These are phyloP conservation scores for Metschnikowia santaceciliae DNA, from an alignment of 805 yeast genomes.

Conservation along the genomic window DNA sequence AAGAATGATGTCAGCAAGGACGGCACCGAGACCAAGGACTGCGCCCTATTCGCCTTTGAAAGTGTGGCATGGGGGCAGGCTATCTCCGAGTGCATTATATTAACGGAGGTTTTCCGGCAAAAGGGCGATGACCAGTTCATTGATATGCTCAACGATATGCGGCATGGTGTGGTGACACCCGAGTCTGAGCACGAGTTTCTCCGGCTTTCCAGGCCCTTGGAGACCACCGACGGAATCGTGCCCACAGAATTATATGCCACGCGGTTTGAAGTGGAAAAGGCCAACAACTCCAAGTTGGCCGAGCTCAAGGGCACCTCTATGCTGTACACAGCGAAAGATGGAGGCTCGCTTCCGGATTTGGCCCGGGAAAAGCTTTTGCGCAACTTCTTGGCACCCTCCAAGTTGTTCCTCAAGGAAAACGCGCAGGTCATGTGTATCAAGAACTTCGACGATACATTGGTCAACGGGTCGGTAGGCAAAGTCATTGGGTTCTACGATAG, in stretches of 20 bases:
- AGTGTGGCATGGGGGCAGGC: constrained; percentile 63
- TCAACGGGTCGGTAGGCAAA: constrained; percentile 88
- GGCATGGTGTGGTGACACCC: constrained; percentile 62
- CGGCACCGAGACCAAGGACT: constrained; percentile 17
- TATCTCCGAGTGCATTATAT: constrained; percentile 60
- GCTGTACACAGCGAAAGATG: constrained; percentile 42
- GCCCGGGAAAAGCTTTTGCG: constrained; percentile 8
- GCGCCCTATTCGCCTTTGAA: constrained; percentile 66
- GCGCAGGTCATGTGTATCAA: constrained; percentile 95
- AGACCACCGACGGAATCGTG: constrained; percentile 66
- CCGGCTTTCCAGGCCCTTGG: constrained; percentile 52
- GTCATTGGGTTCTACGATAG: constrained; percentile 54
- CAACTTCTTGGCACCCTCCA: constrained; percentile 18
- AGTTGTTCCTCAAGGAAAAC: constrained; percentile 56
- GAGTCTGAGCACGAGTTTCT: constrained; percentile 47
- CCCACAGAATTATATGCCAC: constrained; percentile 92
- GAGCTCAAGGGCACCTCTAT: constrained; percentile 45
- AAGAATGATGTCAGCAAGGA: constrained; percentile 27
- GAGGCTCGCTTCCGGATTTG: constrained; percentile 28
- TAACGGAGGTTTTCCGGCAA: constrained; percentile 85
- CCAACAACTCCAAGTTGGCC: constrained; percentile 48
- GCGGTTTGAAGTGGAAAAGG: constrained; percentile 73
- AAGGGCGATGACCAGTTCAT: constrained; percentile 73
- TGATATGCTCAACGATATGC: constrained; percentile 72
- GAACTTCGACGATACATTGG: constrained; percentile 68